These are phyloP conservation scores for Rhazya stricta DNA, from an alignment of 257 asterid genomes.

Conservation along the genomic window DNA sequence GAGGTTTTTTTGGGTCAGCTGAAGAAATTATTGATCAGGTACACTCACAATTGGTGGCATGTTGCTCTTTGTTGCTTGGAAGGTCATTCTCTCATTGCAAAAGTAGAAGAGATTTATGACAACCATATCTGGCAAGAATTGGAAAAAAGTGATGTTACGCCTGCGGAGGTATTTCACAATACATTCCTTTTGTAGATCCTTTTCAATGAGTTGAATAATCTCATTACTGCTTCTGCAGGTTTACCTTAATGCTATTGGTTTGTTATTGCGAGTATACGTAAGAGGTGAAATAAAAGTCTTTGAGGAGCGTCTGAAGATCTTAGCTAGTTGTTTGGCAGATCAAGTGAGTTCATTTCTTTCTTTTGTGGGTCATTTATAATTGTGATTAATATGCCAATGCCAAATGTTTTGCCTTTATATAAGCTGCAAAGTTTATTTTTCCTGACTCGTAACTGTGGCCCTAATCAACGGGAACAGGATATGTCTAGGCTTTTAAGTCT, in stretches of 20 bases:
- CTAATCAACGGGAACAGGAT: background rate
- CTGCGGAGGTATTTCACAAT: conserved; percentile 52
- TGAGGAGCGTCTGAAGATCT: conserved; percentile 51
- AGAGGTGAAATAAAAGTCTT: conserved; percentile 51
- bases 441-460: background rate
- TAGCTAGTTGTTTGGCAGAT: conserved; percentile 52
- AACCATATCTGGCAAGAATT: conserved; percentile 72
- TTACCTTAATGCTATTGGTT: conserved; percentile 71
- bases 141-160: conserved; percentile 62
- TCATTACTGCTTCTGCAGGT: conserved; percentile 42
- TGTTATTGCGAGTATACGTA: conserved; percentile 63
- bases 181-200: conserved; percentile 2
- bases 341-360: conserved; percentile 35
- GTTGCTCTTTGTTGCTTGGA: conserved; percentile 90
- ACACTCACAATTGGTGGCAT: conserved; percentile 99
- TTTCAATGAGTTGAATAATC: background rate
- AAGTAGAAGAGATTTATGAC: conserved; percentile 67
- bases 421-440: background rate
- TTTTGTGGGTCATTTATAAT: background rate
- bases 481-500: too few species aligned
- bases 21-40: conserved; percentile 46
- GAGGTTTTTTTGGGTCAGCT: conserved; percentile 17
- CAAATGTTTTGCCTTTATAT: background rate
- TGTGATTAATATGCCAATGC: background rate
- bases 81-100: conserved; percentile 61